Percentiles rank a stretch among this genome's conserved stretches.
Conservation (phyloP, 2,329 filamentous ascomycete genomes). For the Trichothecium roseum region DNA sequence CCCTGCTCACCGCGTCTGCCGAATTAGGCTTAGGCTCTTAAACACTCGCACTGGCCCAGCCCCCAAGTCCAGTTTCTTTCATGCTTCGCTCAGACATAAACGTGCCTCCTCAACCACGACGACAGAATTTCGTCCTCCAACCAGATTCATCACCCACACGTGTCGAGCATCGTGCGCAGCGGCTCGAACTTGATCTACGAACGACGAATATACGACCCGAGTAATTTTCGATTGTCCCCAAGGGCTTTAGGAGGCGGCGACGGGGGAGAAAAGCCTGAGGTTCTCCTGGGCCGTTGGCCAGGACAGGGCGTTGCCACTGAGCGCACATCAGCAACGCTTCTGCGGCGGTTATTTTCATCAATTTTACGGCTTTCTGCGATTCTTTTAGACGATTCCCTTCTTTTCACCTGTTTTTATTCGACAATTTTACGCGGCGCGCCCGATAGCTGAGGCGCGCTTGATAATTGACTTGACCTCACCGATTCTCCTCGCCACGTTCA, state of each 20-base stretch:
- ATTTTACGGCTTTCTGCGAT: slow-evolving; percentile 14
- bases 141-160: slow-evolving; percentile 37
- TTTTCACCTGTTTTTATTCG: slow-evolving; percentile 7
- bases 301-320: slow-evolving; percentile 11
- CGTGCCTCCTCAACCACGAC: slow-evolving; percentile 26
- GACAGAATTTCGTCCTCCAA: slow-evolving; percentile 29
- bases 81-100: slow-evolving; percentile 20
- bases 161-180: slow-evolving; percentile 38
- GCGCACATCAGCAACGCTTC: slow-evolving; percentile 23
- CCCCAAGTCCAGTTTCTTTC: slow-evolving; percentile 34
- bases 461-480: slow-evolving; percentile 7
- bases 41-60: slow-evolving; percentile 20
- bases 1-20: slow-evolving; percentile 7
- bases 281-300: slow-evolving; percentile 37
- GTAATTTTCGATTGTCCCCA: slow-evolving; percentile 25
- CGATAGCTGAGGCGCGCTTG: slow-evolving; percentile 4
- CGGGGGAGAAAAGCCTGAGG: slow-evolving; percentile 32
- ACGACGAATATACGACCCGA: slow-evolving; percentile 13
- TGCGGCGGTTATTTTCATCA: slow-evolving; percentile 22
- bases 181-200: slow-evolving; percentile 18
- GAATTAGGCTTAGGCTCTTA: slow-evolving; percentile 21
- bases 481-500: slow-evolving; percentile 8
- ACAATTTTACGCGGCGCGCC: not conserved
- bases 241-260: slow-evolving; percentile 31
- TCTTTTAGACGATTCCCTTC: slow-evolving; percentile 10